These are phyloP conservation scores for Sporisorium iseilematis-ciliati DNA, from an alignment of 1,284 basidiomycete species.

Conservation along the genomic window DNA sequence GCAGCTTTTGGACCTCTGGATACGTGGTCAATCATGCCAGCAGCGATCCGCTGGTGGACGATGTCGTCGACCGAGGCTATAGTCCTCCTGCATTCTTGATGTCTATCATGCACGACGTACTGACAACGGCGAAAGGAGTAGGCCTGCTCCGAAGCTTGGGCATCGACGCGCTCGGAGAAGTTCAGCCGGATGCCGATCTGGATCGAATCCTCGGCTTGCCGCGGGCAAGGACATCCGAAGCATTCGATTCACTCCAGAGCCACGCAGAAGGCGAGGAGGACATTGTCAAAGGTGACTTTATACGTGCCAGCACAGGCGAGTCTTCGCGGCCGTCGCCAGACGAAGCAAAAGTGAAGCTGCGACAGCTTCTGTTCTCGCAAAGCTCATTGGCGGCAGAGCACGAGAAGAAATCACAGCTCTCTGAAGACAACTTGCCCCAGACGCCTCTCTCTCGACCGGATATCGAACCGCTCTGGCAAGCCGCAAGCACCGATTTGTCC, in stretches of 20 bases:
- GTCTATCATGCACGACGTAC: slow-evolving; percentile 33
- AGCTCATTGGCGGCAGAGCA: background rate
- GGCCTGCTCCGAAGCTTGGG: slow-evolving; percentile 50
- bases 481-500: background rate
- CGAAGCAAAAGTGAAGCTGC: slow-evolving; percentile 12
- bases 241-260: background rate
- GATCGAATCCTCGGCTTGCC: slow-evolving; percentile 26
- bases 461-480: slow-evolving; percentile 14
- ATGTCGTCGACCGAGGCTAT: slow-evolving; percentile 15
- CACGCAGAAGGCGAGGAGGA: background rate
- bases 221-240: background rate
- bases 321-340: background rate
- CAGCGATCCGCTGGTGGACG: slow-evolving; percentile 1
- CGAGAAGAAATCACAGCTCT: background rate
- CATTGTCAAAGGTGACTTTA: background rate
- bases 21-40: slow-evolving; percentile 8
- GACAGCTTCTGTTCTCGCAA: slow-evolving; percentile 19
- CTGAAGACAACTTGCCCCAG: slow-evolving; percentile 8
- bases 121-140: slow-evolving; percentile 45
- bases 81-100: slow-evolving; percentile 44
- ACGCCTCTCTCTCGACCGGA: slow-evolving; percentile 35
- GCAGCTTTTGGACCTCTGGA: slow-evolving; percentile 35
- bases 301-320: background rate
- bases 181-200: slow-evolving; percentile 26
- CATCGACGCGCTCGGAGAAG: slow-evolving; percentile 42